Conservation (phyloP, 140 eudicot species). For the Anethum foeniculum region DNA sequence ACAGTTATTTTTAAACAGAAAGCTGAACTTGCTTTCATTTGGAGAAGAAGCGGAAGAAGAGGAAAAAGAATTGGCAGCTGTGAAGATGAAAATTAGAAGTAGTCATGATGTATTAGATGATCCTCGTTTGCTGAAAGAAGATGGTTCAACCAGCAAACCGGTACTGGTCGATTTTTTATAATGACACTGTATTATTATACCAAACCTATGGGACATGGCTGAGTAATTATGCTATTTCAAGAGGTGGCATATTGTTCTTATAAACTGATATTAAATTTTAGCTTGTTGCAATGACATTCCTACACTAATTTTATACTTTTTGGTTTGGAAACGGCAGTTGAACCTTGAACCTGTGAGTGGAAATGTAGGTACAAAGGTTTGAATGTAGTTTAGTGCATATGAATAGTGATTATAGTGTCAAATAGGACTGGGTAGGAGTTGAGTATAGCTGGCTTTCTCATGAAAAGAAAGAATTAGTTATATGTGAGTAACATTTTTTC, state of each 20-base stretch:
- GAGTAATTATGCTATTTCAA: background rate
- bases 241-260: background rate
- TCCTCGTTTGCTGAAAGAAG: constrained; percentile 85
- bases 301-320: background rate
- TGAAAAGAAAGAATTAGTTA: background rate
- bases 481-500: background rate
- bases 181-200: background rate
- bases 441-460: background rate
- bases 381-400: background rate
- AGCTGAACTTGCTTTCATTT: constrained; percentile 83
- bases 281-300: background rate
- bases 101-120: constrained; percentile 94
- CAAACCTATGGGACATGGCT: background rate
- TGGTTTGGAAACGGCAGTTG: background rate
- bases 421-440: background rate
- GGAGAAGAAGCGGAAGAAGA: constrained; percentile 99
- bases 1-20: constrained; percentile 31
- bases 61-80: constrained; percentile 70
- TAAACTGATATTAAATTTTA: background rate
- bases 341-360: background rate
- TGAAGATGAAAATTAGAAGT: constrained; percentile 59
- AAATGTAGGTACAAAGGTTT: background rate
- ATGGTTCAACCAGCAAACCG: constrained; percentile 31
- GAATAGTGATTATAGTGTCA: background rate
- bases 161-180: constrained; percentile 17